Base-by-base conservation (phyloP, 2,329 filamentous ascomycete species). In the Onygena corvina region DNA sequence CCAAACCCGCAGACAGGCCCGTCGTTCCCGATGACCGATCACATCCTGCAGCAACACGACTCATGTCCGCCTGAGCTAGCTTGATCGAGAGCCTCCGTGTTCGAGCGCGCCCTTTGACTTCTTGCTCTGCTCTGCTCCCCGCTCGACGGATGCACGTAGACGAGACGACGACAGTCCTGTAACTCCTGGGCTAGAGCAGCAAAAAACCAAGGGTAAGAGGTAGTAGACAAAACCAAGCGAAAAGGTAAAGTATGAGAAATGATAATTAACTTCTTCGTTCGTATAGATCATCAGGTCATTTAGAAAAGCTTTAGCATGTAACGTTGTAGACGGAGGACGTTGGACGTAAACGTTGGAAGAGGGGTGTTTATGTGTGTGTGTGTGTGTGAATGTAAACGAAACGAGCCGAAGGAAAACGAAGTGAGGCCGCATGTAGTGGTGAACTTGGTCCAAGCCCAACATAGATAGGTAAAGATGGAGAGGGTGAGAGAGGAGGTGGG, bases 221-320 rank as follows among this genome's bases (percentile, higher is more conserved):
- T 25, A 30, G 42, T 25, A 14, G 25, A 6, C 14, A 29, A 31
- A 21, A 46, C n/a, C n/a, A n/a, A n/a, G n/a, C n/a, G 14, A 30
- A 8, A 31, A 30, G 8, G 4, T n/a, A 31, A 23, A 30, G 23
- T 31, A 47, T 34, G n/a, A 25, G 21, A 34, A 47, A 35, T 20
- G 30, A 47, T 25, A 47, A 47, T 47, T 31, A 47, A 47, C 30
- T 47, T 47, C 45, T 47, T 47, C 31, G 45, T 47, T 47, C 45
- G 45, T 35, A 31, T 47, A 47, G 45, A 47, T 47, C 45, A 47
- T 47, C 21, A 47, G 14, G 29, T 47, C 45, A 35, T 47, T 31
- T 31, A 47, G 18, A 31, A 47, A 33, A 47, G n/a, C n/a, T 46
- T n/a, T 29, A 21, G 42, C 11, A 46, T 31, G 29, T 46, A 29